phyloP scores from a whole-genome alignment of 2,329 filamentous ascomycete genomes.

The Claviceps purpurea region DNA sequence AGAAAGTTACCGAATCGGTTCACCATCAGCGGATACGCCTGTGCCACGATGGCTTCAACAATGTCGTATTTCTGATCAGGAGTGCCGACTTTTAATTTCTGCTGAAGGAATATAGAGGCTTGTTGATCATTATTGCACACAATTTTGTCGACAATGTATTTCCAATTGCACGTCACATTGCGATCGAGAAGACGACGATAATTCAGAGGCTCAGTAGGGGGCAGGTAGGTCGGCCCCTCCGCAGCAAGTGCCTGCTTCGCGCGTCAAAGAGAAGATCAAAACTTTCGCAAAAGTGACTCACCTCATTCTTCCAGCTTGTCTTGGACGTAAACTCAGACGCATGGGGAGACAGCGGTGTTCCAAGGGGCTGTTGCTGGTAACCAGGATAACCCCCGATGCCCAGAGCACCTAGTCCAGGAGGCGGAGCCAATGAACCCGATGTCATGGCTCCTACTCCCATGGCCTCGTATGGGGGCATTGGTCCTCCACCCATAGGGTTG shows the following conservation, averaged over 20 bases:
- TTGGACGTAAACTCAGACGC: constrained; percentile 59
- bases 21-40: constrained; percentile 92
- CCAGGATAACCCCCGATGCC: constrained; percentile 30
- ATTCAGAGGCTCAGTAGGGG: constrained; percentile 83
- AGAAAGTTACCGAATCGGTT: constrained; percentile 98
- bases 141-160: constrained; percentile 98
- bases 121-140: constrained; percentile 99
- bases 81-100: constrained; percentile 95
- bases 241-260: constrained; percentile 21
- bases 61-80: constrained; percentile 95
- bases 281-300: constrained; percentile 15
- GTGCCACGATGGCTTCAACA: constrained; percentile 86
- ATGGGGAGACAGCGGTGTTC: constrained; percentile 57
- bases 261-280: not conserved
- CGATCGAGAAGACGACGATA: constrained; percentile 91
- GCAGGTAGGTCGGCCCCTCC: constrained; percentile 65
- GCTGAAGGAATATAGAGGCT: constrained; percentile 95
- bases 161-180: constrained; percentile 97
- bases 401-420: constrained; percentile 23
- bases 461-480: constrained; percentile 22
- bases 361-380: constrained; percentile 43
- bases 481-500: constrained; percentile 16
- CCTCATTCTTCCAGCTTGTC: constrained; percentile 42
- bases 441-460: constrained; percentile 21
- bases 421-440: constrained; percentile 18